Conservation (phyloP, 139 green algal genomes). For the Chlorella ohadii region DNA sequence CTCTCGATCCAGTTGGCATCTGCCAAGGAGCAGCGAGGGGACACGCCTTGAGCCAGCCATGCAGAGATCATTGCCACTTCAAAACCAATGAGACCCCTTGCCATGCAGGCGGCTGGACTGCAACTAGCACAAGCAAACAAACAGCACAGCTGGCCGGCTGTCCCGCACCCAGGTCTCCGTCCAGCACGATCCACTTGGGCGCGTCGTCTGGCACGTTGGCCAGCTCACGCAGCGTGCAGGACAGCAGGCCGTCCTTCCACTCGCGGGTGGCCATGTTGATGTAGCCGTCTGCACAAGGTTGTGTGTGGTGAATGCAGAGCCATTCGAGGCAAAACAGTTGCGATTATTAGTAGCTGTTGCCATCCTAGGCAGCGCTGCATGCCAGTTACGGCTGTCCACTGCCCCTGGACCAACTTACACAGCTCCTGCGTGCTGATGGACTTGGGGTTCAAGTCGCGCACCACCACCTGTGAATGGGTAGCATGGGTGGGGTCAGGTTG, state of each 20-base stretch:
- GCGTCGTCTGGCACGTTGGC: conserved; percentile 81
- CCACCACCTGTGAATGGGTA: conserved; percentile 69
- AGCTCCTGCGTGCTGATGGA: conserved; percentile 89
- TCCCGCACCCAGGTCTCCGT: conserved; percentile 89
- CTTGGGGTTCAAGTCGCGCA: conserved; percentile 93
- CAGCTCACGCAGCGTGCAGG: conserved; percentile 90
- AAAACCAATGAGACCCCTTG: too few species aligned
- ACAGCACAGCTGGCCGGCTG: neutral
- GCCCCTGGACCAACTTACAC: conserved; percentile 25
- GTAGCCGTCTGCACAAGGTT: conserved; percentile 72
- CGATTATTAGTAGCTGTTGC: too few species aligned
- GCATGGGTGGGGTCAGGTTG: too few species aligned
- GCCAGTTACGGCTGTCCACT: too few species aligned
- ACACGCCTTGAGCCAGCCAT: too few species aligned
- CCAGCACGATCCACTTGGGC: conserved; percentile 95
- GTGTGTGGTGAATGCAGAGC: neutral
- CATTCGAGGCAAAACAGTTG: too few species aligned
- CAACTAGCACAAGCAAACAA: too few species aligned
- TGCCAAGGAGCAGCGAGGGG: neutral
- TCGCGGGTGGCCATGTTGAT: conserved; percentile 85
- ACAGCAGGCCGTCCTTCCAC: conserved; percentile 93
- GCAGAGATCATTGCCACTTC: too few species aligned
- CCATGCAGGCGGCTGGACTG: too few species aligned
- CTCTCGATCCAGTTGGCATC: conserved; percentile 85
- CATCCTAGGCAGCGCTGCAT: too few species aligned